Evolutionary conservation across 805 yeast species (phyloP), one percentile per base, ranked within the genome.

Genomic region (Dipodascopsis uninucleata): DNA sequence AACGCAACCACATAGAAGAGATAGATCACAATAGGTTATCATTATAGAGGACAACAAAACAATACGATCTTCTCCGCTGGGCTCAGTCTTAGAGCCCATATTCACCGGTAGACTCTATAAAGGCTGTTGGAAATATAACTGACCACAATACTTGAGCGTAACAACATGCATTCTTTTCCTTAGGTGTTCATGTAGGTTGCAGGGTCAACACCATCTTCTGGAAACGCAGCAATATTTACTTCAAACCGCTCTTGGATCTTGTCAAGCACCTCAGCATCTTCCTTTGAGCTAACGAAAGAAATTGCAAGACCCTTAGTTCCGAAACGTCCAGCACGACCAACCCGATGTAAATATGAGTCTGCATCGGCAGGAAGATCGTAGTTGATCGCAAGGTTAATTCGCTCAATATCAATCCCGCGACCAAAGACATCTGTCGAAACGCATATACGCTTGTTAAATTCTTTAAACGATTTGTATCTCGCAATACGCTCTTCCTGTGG

Each of bases 251-350:
- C 94, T 75, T 93, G 98, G 65, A 93, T 93, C 71, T 87, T 83
- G 62, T 77, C 84, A 68, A 93, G 76, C 33, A 89, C 85, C 71
- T 82, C 86, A 69, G 87, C 88, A 65, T 93, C 98, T 55, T 81
- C 90, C 61, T 80, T 84, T 47, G 81, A 75, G 33, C 93, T 75
- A 43, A 93, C 93, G 56, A 90, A 85, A 32, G 96, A 86, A 47
- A 93, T 77, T 42, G 97, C 95, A 61, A 93, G 80, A 74, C 98
- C 98, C 75, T 90, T 90, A 66, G 98, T 90, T 75, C 98, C 98
- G 62, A 90, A 90, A 78, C 98, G 89, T 72, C 98, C 98, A 58
- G 98, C 98, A 80, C 98, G 88, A 65, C 98, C 98, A 54, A 90
- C 98, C 75, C 98, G 87, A 76, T 90, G 98, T 67, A 90, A 79